Evolutionary conservation across 2,329 filamentous ascomycete genomes (phyloP), one percentile per base, ranked within the genome.

Genomic region (Arthrobotrys iridis): DNA sequence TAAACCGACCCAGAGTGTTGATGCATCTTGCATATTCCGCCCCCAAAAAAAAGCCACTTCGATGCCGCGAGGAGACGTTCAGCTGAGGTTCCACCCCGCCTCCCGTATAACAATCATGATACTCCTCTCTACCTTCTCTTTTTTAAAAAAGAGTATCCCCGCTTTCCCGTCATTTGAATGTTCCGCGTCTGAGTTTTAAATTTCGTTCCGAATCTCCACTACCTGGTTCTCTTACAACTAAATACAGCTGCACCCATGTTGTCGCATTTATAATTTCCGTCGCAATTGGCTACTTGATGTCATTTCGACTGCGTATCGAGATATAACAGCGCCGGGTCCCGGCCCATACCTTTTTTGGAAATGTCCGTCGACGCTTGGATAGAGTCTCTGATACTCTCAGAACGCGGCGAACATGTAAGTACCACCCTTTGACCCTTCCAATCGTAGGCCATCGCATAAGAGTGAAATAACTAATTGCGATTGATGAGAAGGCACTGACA

Each of bases 1-100:
- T 22, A 70, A 70, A 60, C 30, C 40, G 55, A 50, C 45, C 52
- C 65, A 70, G 52, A 62, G 48, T 70, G 52, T 60, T 59, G 33
- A 43, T 28, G 57, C 35, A 57, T 33, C 62, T 65, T 65, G 62
- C 46, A 65, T 65, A 20, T 30, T 43, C 22, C 45, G n/a, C n/a
- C n/a, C n/a, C n/a, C n/a, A n/a, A n/a, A n/a, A 50, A 28, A 30
- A 28, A 50, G 8, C 28, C 13, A 41, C 40, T 30, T 7, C 22
- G 8, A 55, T n/a, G 30, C 18, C 37, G 28, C 35, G 11, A 11
- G 20, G 26, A 7, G 20, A 45, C 24, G 55, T 35, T 65, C 62
- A 65, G 62, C 62, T 65, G 62, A 52, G 40, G 5, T 10, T 1
- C 15, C 33, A n/a, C 40, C 13, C n/a, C n/a, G n/a, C n/a, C n/a